A percentile compares a stretch with the other conserved stretches of the same genome.
Evolutionary conservation across 1,284 basidiomycete species (phyloP).

Genomic region (Mycena citricolor): DNA sequence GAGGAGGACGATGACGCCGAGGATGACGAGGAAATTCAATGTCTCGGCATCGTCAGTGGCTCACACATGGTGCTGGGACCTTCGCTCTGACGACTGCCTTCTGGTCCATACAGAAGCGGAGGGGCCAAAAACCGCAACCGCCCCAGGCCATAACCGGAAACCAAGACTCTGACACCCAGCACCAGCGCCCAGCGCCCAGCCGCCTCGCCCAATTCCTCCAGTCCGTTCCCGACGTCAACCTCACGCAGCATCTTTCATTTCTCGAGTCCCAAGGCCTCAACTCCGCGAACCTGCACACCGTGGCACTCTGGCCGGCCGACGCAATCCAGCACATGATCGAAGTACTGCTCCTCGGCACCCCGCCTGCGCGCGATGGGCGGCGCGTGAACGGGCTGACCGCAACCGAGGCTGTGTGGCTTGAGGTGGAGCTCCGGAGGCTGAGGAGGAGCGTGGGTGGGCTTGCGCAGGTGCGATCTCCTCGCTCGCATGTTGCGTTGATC

Average conservation of each 20-base stretch:
- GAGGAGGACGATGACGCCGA: neutral
- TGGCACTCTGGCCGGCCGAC: neutral
- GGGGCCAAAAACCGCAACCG: too few relatives aligned
- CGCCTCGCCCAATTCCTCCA: neutral
- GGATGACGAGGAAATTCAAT: neutral
- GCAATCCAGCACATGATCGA: neutral
- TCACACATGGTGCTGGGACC: neutral
- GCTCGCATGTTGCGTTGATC: neutral
- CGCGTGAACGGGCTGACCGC: too few relatives aligned
- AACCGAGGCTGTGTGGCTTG: too few relatives aligned
- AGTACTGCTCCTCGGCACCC: too few relatives aligned
- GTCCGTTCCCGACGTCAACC: neutral
- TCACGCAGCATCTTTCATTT: neutral
- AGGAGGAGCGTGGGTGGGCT: too few relatives aligned
- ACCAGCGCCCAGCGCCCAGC: neutral
- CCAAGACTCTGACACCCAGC: neutral
- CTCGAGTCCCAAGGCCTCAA: constrained; percentile 1
- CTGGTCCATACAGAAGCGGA: neutral
- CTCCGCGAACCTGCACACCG: neutral
- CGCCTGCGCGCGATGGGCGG: too few relatives aligned
- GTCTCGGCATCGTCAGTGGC: too few relatives aligned
- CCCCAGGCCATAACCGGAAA: too few relatives aligned
- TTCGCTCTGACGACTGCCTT: neutral
- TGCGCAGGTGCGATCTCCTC: too few relatives aligned
- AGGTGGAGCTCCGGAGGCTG: too few relatives aligned